Base-by-base conservation (phyloP, 129 eudicot genomes). In the Flaveria robusta region DNA sequence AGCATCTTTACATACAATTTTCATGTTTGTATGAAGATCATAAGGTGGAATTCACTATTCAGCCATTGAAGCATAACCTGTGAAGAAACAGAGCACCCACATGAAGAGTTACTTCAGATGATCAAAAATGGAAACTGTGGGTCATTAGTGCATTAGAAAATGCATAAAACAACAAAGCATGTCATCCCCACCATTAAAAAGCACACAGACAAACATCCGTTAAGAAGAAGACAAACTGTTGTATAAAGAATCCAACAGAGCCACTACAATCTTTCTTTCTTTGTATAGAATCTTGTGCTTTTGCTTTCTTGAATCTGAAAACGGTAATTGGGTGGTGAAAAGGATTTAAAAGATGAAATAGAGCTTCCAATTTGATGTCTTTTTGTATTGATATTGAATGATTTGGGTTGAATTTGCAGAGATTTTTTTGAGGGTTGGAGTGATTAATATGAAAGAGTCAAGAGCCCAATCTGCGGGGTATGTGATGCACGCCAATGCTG, bases 401-500 rank as follows among this genome's bases (percentile, higher is more conserved):
- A 39, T 76, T 24, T 74, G 79, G 69, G 74, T 56, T 39, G 37
- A 50, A 42, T 42, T 51, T 50, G 70, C 58, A 65, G 74, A 79
- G 68, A 73, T 65, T 75, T 58, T 42, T 27, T 46, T 52, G 41
- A 55, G 62, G 64, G 67, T 68, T 47, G 91, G 73, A 79, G 85
- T 77, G 85, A 83, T 80, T 79, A 72, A 77, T 76, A 76, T 77
- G 66, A 80, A 80, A 80, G 86, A 80, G 68, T 73, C 45, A 24
- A 58, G 82, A 78, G 77, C 76, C 81, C 87, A 82, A 84, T 72
- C 84, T 82, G 89, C 84, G 76, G 66, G 39, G 1, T 24, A 79
- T 56, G 89, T 18, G 74, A 79, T 72, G 89, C 96, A 89, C 88
- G 96, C 96, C 91, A 85, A 79, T 72, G 83, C 91, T 85, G 91